A percentile compares a stretch with the other conserved stretches of the same genome.
Evolutionary conservation across 2,329 filamentous ascomycete species (phyloP).

Genomic region (Verticillium dahliae): DNA sequence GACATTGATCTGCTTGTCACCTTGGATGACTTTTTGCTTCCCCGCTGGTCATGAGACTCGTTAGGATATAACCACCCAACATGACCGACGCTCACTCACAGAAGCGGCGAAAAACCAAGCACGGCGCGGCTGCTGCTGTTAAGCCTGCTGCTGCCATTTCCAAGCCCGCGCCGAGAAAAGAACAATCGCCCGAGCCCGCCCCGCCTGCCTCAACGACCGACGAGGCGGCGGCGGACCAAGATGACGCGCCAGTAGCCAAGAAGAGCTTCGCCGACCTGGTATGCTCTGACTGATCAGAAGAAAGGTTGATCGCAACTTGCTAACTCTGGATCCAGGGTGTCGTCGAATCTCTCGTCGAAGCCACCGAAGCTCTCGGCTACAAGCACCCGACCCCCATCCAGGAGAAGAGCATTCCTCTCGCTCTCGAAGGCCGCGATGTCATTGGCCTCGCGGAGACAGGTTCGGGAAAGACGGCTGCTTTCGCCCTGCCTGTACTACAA

Average conservation of each 20-base stretch:
- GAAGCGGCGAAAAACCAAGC: background rate
- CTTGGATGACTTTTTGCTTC: background rate
- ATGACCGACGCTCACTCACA: background rate
- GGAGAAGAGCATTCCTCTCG: constrained; percentile 72
- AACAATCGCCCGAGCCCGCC: background rate
- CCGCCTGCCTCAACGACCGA: background rate
- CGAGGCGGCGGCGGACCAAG: background rate
- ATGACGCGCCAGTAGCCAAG: constrained; percentile 3
- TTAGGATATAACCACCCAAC: background rate
- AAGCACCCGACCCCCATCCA: constrained; percentile 87
- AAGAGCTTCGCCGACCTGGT: constrained; percentile 65
- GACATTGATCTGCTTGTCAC: background rate
- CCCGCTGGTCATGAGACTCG: background rate
- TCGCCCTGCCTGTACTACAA: constrained; percentile 88
- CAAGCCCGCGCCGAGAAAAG: background rate
- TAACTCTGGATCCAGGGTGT: constrained; percentile 52
- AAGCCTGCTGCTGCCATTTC: background rate
- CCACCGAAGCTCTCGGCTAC: constrained; percentile 76
- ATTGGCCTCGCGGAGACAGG: constrained; percentile 95
- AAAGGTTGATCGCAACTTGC: background rate
- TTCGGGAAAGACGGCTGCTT: constrained; percentile 92
- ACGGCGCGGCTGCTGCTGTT: background rate
- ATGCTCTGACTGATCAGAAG: constrained; percentile 9
- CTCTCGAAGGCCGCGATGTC: constrained; percentile 74
- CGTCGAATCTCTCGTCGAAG: constrained; percentile 81